Evolutionary conservation across 2,329 filamentous ascomycete species (phyloP).

Genomic region (Ophiocordyceps camponoti-floridani): DNA sequence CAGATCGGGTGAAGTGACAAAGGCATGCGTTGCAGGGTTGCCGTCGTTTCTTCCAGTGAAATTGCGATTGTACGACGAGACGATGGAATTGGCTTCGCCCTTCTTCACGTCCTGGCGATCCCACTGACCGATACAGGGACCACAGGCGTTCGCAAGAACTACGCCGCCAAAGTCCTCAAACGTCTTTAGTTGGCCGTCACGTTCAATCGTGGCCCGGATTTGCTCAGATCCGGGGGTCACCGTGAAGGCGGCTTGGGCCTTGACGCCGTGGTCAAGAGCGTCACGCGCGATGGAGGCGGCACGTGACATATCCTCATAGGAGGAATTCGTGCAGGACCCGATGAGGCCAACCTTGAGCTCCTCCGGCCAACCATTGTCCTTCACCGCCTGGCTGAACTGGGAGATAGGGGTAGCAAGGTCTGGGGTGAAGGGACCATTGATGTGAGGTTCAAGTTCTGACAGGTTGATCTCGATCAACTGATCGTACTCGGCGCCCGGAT

Average conservation of each 20-base stretch:
- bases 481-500: slow-evolving; percentile 73
- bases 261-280: slow-evolving; percentile 85
- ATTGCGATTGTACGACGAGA: slow-evolving; percentile 97
- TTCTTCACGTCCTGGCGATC: slow-evolving; percentile 71
- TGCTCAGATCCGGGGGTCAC: slow-evolving; percentile 94
- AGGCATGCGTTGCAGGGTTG: slow-evolving; percentile 95
- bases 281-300: slow-evolving; percentile 42
- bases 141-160: slow-evolving; percentile 88
- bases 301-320: slow-evolving; percentile 96
- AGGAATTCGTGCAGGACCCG: slow-evolving; percentile 96
- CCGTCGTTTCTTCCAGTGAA: slow-evolving; percentile 95
- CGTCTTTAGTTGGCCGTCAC: slow-evolving; percentile 71
- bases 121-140: slow-evolving; percentile 90
- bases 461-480: slow-evolving; percentile 81
- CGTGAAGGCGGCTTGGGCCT: slow-evolving; percentile 69
- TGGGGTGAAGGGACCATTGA: slow-evolving; percentile 94
- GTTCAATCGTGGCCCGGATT: slow-evolving; percentile 82
- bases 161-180: slow-evolving; percentile 77
- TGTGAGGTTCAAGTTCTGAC: slow-evolving; percentile 77
- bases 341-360: slow-evolving; percentile 87
- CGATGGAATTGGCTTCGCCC: slow-evolving; percentile 79
- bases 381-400: slow-evolving; percentile 69
- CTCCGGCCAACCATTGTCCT: slow-evolving; percentile 76
- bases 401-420: slow-evolving; percentile 88
- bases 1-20: slow-evolving; percentile 88